These are phyloP conservation scores for Cylindrotheca closterium DNA, from an alignment of 108 stramenopile genomes.

Conservation along the genomic window DNA sequence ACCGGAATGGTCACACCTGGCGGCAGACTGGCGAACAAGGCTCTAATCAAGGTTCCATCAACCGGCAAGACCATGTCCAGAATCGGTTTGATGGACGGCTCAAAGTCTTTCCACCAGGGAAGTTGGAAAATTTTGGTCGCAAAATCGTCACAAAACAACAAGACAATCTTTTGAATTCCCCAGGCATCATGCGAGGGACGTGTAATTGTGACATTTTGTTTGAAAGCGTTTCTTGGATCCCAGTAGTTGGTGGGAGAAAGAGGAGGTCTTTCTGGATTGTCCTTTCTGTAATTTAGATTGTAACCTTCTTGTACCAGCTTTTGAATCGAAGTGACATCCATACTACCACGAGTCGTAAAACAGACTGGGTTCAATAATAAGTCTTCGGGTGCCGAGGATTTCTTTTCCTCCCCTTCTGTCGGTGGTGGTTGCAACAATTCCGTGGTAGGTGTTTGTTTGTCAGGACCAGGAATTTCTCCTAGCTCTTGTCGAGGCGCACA, in stretches of 20 bases:
- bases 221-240: slow-evolving; percentile 70
- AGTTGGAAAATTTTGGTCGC: slow-evolving; percentile 81
- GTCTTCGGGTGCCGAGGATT: slow-evolving; percentile 8
- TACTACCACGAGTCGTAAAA: slow-evolving; percentile 66
- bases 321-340: slow-evolving; percentile 60
- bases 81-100: slow-evolving; percentile 74
- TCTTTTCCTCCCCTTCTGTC: slow-evolving; percentile 20
- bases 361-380: slow-evolving; percentile 30
- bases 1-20: slow-evolving; percentile 93
- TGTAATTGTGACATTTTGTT: slow-evolving; percentile 80
- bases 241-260: slow-evolving; percentile 61
- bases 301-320: slow-evolving; percentile 69
- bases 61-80: slow-evolving; percentile 46
- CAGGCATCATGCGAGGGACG: slow-evolving; percentile 94
- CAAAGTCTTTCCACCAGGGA: slow-evolving; percentile 85
- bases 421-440: slow-evolving; percentile 10
- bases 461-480: slow-evolving; percentile 64
- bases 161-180: slow-evolving; percentile 95
- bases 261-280: not conserved
- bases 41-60: slow-evolving; percentile 62
- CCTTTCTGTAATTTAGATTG: slow-evolving; percentile 33
- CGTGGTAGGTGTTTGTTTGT: slow-evolving; percentile 56
- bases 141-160: slow-evolving; percentile 97
- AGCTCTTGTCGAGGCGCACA: slow-evolving; percentile 44
- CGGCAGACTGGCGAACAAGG: slow-evolving; percentile 92